Evolutionary conservation across 176 grass and related monocot genomes (phyloP), one percentile per base, ranked within the genome.

Genomic region (Aechmea fasciata): DNA sequence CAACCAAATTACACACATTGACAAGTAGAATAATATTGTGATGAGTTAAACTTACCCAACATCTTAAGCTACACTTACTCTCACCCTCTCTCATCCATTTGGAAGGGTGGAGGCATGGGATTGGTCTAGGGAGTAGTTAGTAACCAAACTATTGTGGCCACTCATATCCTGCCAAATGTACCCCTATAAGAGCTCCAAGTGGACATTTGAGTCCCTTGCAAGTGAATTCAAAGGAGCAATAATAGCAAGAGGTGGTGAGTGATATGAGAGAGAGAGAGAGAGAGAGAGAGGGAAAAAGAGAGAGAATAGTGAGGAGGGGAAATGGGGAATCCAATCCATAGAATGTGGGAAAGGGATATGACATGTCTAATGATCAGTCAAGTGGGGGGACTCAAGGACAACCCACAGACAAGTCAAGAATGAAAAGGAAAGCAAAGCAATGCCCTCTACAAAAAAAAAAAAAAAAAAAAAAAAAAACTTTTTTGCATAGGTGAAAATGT

Each of bases 171-270:
- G 69, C 69, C 69, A 71, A 18, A 15, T 59, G 51, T 57, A 9
- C 2, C 51, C 52, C 15, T 71, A 11, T 13, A 15, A 18, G 51
- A 15, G 25, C 47, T 51, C 69, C 69, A 71, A 3, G 51, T 59
- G 69, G 51, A n/a, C 69, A 53, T 41, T 57, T 11, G 70, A 72
- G 70, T 72, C 57, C 48, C 72, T 19, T 64, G 47, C 59, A 74
- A 64, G 71, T 51, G 61, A 28, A 41, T 50, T 48, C 51, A 10
- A 3, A 6, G 55, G 55, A 29, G 72, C 47, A 50, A 65, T 65
- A 24, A 65, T 74, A 26, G 10, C 59, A 51, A 59, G n/a, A 59
- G 55, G 14, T 9, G 55, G 19, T 59, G 55, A 57, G 52, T 5
- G n/a, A 17, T 5, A 14, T 13, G 51, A 54, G 51, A 6, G 5